These are phyloP conservation scores for Colletotrichum sp. DNA, from an alignment of 2,329 filamentous ascomycete genomes.

Conservation along the genomic window DNA sequence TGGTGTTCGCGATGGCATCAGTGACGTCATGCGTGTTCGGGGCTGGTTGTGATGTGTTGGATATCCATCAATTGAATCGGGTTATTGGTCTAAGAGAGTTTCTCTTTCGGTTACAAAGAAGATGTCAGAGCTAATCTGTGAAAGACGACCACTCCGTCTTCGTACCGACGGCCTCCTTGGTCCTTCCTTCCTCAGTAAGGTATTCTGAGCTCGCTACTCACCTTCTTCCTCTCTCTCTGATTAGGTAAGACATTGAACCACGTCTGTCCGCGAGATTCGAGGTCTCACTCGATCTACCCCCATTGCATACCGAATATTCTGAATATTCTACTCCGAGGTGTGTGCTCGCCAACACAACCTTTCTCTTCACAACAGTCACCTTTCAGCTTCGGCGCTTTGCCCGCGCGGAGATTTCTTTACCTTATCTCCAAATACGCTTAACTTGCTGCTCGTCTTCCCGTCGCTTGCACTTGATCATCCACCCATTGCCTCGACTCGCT, in stretches of 20 bases:
- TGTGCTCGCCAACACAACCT: not conserved
- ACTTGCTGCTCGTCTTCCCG: too few relatives aligned
- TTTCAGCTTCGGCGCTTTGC: not conserved
- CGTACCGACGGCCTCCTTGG: not conserved
- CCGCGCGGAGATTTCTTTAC: too few relatives aligned
- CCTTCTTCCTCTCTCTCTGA: not conserved
- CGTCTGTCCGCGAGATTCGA: too few relatives aligned
- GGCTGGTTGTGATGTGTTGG: rapidly evolving
- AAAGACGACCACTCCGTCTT: not conserved
- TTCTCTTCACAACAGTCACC: not conserved
- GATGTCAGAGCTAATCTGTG: too few relatives aligned
- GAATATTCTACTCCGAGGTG: too few relatives aligned
- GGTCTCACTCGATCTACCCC: too few relatives aligned
- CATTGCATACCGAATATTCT: not conserved
- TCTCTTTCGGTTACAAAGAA: rapidly evolving
- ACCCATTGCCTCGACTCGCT: too few relatives aligned
- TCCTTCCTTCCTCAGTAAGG: not conserved
- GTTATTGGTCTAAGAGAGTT: rapidly evolving
- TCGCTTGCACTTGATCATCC: too few relatives aligned
- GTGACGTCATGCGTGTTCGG: not conserved
- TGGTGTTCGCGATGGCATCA: not conserved
- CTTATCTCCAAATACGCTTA: too few relatives aligned
- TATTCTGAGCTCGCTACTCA: not conserved
- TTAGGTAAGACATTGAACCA: not conserved
- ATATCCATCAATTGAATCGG: not conserved